Base-by-base conservation (phyloP, 768 basidiomycete genomes). In the Kwoniella sp. region DNA sequence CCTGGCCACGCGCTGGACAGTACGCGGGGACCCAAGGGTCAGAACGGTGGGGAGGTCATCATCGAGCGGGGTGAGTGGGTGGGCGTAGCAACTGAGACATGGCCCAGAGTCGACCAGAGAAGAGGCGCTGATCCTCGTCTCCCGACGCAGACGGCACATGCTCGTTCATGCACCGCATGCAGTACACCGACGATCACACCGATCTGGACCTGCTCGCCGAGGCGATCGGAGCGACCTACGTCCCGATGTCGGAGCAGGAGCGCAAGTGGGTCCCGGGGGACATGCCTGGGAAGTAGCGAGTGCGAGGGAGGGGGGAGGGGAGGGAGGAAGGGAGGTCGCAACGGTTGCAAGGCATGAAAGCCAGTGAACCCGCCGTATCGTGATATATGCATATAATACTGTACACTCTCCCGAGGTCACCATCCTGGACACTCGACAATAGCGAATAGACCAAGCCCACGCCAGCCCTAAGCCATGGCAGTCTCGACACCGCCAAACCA, bases 401-500 rank as follows among this genome's bases (percentile, higher is more conserved):
- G 32, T 32, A 47, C 32, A 23, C 41, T n/a, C n/a, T n/a, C n/a
- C n/a, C n/a, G n/a, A n/a, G n/a, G n/a, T n/a, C n/a, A n/a, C n/a
- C n/a, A n/a, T n/a, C n/a, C n/a, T n/a, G n/a, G n/a, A n/a, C n/a
- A n/a, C n/a, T n/a, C n/a, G n/a, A n/a, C n/a, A n/a, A n/a, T n/a
- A n/a, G n/a, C n/a, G n/a, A n/a, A n/a, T n/a, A n/a, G n/a, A n/a
- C n/a, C n/a, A n/a, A n/a, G n/a, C n/a, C n/a, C n/a, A n/a, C n/a
- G n/a, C n/a, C n/a, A n/a, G n/a, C n/a, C n/a, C 28, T 52, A 54
- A 11, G 55, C 62, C 34, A 59, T 56, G 27, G 65, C 62, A 37
- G 68, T 67, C 53, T 73, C 63, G 11, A 73, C 41, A 25, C 46
- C 72, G 9, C 72, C 72, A 12, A 58, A 57, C 57, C 64, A 70